Evolutionary conservation across 495 filamentous ascomycete genomes (phyloP).

Genomic region (Xylaria flabelliformis): DNA sequence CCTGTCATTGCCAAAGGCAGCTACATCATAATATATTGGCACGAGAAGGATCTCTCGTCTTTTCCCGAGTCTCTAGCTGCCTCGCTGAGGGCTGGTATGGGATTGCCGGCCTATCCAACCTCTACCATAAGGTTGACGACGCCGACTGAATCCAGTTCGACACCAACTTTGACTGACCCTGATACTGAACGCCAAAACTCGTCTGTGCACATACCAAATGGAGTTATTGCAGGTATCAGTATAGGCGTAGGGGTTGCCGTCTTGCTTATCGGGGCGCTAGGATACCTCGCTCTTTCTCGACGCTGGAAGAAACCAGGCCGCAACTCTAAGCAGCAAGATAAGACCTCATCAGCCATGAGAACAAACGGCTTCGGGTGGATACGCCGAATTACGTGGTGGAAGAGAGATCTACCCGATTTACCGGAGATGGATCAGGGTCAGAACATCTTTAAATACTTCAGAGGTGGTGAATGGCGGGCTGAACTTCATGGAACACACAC

Average conservation of each 20-base stretch:
- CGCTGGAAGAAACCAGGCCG: neutral
- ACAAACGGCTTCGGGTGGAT: neutral
- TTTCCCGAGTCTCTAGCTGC: neutral
- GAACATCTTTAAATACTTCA: neutral
- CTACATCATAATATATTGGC: neutral
- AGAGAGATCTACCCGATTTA: neutral
- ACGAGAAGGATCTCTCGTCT: neutral
- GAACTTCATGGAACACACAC: neutral
- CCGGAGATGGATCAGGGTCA: slow-evolving; percentile 5
- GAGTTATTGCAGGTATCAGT: too few relatives aligned
- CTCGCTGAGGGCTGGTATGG: neutral
- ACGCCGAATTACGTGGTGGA: neutral
- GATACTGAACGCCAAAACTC: too few relatives aligned
- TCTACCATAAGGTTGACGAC: too few relatives aligned
- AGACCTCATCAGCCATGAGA: neutral
- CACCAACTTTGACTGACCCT: too few relatives aligned
- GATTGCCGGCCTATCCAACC: neutral
- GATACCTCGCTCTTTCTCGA: too few relatives aligned
- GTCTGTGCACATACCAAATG: too few relatives aligned
- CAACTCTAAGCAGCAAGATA: neutral
- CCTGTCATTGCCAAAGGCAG: neutral
- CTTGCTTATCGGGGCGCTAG: too few relatives aligned
- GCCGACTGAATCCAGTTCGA: too few relatives aligned
- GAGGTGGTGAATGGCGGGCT: neutral
- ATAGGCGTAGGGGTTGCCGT: too few relatives aligned